phyloP scores from a whole-genome alignment of 1,139 yeast species.

The Saccharomyces hybrid region DNA sequence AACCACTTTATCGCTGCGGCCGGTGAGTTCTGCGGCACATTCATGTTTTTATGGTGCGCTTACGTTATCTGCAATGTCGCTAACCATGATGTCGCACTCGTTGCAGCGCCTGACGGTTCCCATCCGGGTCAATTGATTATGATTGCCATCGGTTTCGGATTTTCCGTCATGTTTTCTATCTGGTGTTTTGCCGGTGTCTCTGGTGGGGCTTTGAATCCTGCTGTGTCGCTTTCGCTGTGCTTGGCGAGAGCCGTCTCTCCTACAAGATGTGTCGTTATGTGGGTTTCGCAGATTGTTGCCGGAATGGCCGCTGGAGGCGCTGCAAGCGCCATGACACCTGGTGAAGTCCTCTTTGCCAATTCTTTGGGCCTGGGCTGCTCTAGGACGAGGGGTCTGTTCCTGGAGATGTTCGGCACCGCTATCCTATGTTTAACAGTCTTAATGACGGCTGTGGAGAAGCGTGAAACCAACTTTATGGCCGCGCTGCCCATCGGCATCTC shows the following conservation, averaged over 20 bases:
- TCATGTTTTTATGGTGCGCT: conserved; percentile 75
- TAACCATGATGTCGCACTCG: conserved; percentile 51
- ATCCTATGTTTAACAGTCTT: conserved; percentile 69
- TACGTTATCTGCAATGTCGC: conserved; percentile 81
- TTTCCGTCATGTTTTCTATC: conserved; percentile 71
- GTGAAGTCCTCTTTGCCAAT: conserved; percentile 65
- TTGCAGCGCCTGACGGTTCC: conserved; percentile 37
- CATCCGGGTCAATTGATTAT: conserved; percentile 64
- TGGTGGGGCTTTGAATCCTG: conserved; percentile 89
- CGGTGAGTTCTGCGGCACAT: conserved; percentile 82
- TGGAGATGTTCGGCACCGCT: conserved; percentile 78
- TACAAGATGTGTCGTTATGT: conserved; percentile 58
- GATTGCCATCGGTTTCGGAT: conserved; percentile 86
- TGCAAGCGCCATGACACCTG: conserved; percentile 83
- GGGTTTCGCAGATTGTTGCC: conserved; percentile 64
- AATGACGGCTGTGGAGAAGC: conserved; percentile 80
- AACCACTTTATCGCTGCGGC: conserved; percentile 47
- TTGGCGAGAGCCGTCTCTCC: conserved; percentile 70
- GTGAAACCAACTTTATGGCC: conserved; percentile 68
- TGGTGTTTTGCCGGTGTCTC: conserved; percentile 72
- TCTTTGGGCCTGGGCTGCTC: conserved; percentile 67
- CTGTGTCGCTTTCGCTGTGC: conserved; percentile 68
- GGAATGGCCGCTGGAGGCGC: conserved; percentile 95
- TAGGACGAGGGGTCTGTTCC: conserved; percentile 65
- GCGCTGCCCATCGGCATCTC: conserved; percentile 81